Evolutionary conservation across 441 rosid genomes (phyloP).

Genomic region (Kokia cookei): DNA sequence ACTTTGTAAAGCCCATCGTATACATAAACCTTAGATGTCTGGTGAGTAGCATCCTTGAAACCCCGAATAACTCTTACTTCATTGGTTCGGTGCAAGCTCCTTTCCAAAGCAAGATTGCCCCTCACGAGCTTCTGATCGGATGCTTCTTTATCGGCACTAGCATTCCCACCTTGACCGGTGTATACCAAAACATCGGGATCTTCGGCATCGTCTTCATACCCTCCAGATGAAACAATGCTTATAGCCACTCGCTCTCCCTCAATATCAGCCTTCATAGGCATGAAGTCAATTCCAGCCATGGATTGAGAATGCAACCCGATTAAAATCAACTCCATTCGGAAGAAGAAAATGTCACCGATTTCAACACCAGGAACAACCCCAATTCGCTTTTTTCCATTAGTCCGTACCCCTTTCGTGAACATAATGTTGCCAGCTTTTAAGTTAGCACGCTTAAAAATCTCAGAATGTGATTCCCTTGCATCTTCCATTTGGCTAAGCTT

Average conservation of each 20-base stretch:
- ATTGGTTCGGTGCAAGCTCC: slow-evolving; percentile 64
- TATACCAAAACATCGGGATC: slow-evolving; percentile 66
- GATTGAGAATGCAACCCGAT: slow-evolving; percentile 78
- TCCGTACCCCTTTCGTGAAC: slow-evolving; percentile 44
- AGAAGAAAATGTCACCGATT: slow-evolving; percentile 78
- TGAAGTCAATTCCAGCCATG: slow-evolving; percentile 89
- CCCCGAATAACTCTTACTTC: slow-evolving; percentile 86
- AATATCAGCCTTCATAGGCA: slow-evolving; percentile 33
- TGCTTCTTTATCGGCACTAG: slow-evolving; percentile 36
- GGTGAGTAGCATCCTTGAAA: slow-evolving; percentile 41
- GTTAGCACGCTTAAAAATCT: slow-evolving; percentile 22
- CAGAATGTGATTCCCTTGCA: slow-evolving; percentile 23
- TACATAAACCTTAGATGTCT: slow-evolving; percentile 45
- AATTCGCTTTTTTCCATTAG: slow-evolving; percentile 44
- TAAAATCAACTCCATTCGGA: slow-evolving; percentile 74
- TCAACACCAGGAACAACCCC: slow-evolving; percentile 72
- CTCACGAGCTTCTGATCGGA: slow-evolving; percentile 85
- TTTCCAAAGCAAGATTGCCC: slow-evolving; percentile 93
- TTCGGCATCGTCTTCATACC: slow-evolving; percentile 72
- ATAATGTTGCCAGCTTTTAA: slow-evolving; percentile 24
- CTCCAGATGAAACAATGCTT: slow-evolving; percentile 81
- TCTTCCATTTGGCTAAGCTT: slow-evolving; percentile 40
- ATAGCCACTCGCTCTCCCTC: slow-evolving; percentile 76
- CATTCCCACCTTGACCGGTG: slow-evolving; percentile 80
- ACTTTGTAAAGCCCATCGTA: slow-evolving; percentile 78